Conservation (phyloP, 352 stramenopile species). For the Phytophthora meadii region DNA sequence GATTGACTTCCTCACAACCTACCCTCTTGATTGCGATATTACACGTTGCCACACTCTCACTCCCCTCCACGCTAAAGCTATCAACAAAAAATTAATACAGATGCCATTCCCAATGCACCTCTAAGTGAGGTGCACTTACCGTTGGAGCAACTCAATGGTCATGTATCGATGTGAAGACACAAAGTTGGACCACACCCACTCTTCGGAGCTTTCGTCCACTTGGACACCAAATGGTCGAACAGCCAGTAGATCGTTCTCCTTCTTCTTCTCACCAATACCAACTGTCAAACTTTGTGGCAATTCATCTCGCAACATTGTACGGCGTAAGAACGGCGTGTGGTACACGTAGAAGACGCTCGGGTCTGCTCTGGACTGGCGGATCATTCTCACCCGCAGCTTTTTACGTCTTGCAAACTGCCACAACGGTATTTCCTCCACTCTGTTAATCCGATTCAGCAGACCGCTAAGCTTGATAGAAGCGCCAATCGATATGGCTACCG, state of each 20-base stretch:
- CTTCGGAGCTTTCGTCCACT: constrained; percentile 72
- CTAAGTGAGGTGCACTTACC: constrained; percentile 12
- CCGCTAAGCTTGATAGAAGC: constrained; percentile 63
- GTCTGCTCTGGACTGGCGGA: constrained; percentile 68
- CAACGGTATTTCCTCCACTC: constrained; percentile 66
- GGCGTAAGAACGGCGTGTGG: constrained; percentile 75
- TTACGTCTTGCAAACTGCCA: constrained; percentile 73
- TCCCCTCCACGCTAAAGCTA: constrained; percentile 32
- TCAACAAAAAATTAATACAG: background rate
- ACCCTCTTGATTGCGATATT: constrained; percentile 59
- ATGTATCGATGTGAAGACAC: constrained; percentile 72
- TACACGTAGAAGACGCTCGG: constrained; percentile 86
- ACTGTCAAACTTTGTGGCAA: constrained; percentile 40
- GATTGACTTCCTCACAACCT: background rate
- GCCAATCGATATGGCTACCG: constrained; percentile 49
- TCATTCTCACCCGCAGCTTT: constrained; percentile 75
- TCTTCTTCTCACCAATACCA: constrained; percentile 7
- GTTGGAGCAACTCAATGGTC: constrained; percentile 63
- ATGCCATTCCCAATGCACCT: background rate
- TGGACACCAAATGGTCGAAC: constrained; percentile 77
- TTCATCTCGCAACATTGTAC: constrained; percentile 64
- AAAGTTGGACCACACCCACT: constrained; percentile 74
- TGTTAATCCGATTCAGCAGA: constrained; percentile 56
- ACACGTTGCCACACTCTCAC: constrained; percentile 59
- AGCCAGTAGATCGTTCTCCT: constrained; percentile 53